Base-by-base conservation (phyloP, 1,284 basidiomycete species). In the Rhodofomes roseus region DNA sequence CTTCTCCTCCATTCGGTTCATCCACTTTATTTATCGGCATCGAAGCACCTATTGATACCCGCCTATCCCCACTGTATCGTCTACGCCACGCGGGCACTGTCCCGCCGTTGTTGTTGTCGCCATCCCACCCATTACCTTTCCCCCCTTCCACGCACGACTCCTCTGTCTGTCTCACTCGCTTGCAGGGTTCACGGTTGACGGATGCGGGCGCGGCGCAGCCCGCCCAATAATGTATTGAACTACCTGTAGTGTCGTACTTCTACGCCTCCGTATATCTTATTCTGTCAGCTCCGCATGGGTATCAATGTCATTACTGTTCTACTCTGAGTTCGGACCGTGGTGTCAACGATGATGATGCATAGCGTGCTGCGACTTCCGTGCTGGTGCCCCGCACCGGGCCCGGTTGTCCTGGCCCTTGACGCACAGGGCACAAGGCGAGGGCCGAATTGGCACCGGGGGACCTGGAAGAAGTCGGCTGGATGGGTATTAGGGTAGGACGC, bases 31-130 rank as follows among this genome's bases (percentile, higher is more conserved):
- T 46, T 51, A 25, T 63, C 56, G 56, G 56, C 61, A 62, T 63
- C 54, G 31, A 34, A 34, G 57, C 46, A 58, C 41, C 53, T 50
- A 34, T 59, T 62, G 61, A 64, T 67, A 68, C 68, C 66, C 60
- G 31, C 62, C 61, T 63, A 56, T 60, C 56, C 53, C 41, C 63
- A 68, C 63, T 64, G 68, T 69, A 69, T 69, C 64, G 53, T 43
- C 22, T 66, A 66, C 65, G 46, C 68, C 50, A 25, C 27, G 22
- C 54, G 23, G 46, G 58, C 20, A 12, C 25, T 2, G 46, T 23
- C 46, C 46, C 11, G 25, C 25, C 25, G 43, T 52, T 40, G 37
- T 46, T 22, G 54, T 53, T 46, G 51, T 53, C 39, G 16, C 48
- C 36, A 22, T 22, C 23, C 43, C 14, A 11, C 5, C 44, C 23